These are phyloP conservation scores for Penicillium sumatraense DNA, from an alignment of 2,329 filamentous ascomycete species.

Conservation along the genomic window DNA sequence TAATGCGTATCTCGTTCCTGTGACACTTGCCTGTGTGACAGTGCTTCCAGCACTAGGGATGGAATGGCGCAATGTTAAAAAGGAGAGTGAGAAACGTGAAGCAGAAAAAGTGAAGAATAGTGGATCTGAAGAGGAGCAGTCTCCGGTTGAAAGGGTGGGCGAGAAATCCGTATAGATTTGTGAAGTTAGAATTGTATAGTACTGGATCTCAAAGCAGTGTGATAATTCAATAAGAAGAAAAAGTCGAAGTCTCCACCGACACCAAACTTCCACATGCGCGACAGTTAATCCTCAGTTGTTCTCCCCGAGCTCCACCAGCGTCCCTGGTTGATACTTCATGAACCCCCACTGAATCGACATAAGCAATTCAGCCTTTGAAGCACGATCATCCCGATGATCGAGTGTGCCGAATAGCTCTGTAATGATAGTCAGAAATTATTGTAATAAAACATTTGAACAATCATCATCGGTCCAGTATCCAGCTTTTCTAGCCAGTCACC, in stretches of 20 bases:
- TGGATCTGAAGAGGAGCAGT: neutral
- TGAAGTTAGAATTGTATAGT: no score
- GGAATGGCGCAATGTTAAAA: slow-evolving; percentile 21
- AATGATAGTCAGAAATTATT: neutral
- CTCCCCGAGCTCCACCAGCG: neutral
- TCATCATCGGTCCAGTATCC: neutral
- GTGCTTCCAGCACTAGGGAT: slow-evolving; percentile 16
- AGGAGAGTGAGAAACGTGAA: slow-evolving; percentile 7
- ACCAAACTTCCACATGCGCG: neutral
- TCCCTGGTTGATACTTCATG: neutral
- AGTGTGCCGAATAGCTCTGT: no score
- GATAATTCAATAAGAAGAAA: no score
- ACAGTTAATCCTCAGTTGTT: neutral
- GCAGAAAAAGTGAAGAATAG: neutral
- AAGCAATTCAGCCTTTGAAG: neutral
- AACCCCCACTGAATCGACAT: neutral
- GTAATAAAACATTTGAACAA: neutral
- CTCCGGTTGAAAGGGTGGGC: no score
- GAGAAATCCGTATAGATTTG: neutral
- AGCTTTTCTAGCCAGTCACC: neutral
- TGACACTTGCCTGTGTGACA: slow-evolving; percentile 18
- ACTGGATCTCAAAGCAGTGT: no score
- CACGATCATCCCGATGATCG: neutral
- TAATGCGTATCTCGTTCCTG: slow-evolving; percentile 17
- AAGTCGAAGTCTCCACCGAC: no score